Evolutionary conservation across 352 stramenopile species (phyloP).

Genomic region (Globisporangium paroecandrum): DNA sequence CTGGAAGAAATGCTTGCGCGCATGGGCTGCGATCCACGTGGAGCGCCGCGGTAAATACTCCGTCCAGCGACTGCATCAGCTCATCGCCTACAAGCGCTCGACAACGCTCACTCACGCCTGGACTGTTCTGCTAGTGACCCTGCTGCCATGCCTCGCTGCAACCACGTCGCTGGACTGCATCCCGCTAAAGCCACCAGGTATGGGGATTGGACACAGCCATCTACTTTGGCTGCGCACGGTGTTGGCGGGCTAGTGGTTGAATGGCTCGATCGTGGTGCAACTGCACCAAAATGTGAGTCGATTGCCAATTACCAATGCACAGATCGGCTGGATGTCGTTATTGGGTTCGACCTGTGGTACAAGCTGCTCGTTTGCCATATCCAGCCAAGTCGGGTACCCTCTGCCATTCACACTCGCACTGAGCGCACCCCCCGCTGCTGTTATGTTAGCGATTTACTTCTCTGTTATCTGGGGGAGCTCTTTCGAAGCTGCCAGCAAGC

Average conservation of each 20-base stretch:
- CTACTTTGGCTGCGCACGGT: conserved; percentile 9
- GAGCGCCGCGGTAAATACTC: neutral
- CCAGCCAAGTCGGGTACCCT: conserved; percentile 24
- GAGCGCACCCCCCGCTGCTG: neutral
- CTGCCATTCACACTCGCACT: conserved; percentile 30
- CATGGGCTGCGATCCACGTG: neutral
- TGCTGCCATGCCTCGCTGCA: conserved; percentile 6
- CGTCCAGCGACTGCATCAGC: neutral
- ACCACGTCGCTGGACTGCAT: conserved; percentile 11
- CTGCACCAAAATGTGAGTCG: neutral
- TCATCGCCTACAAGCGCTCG: neutral
- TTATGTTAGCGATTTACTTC: conserved; percentile 8
- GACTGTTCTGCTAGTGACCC: conserved; percentile 9
- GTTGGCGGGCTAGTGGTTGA: neutral
- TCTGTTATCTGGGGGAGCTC: conserved; percentile 10
- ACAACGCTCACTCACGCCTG: neutral
- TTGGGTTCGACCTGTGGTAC: neutral
- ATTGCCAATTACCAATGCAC: conserved; percentile 11
- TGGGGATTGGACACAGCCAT: neutral
- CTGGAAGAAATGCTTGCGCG: neutral
- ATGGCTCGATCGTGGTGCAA: neutral
- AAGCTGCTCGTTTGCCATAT: conserved; percentile 9
- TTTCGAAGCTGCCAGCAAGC: neutral
- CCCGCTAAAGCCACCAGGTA: conserved; percentile 1
- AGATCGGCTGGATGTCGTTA: neutral